A percentile compares a stretch with the other conserved stretches of the same genome.
These are phyloP conservation scores for Neospermospora avenae DNA, from an alignment of 2,329 filamentous ascomycete species.

Conservation along the genomic window DNA sequence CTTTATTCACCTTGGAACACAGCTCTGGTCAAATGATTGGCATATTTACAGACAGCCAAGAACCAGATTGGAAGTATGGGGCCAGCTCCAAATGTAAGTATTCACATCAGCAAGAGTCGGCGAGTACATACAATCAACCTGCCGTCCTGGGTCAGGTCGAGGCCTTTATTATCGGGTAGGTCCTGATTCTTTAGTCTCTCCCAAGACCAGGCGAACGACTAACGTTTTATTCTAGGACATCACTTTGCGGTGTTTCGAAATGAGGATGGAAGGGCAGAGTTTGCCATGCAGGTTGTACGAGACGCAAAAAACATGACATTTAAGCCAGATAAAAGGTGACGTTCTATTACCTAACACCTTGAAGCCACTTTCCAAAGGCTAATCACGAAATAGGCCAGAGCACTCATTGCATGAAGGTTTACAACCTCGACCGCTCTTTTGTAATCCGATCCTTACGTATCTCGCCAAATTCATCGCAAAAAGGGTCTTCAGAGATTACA, in stretches of 20 bases:
- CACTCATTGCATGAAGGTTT: slow-evolving; percentile 13
- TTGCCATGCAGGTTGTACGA: slow-evolving; percentile 13
- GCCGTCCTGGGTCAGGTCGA: slow-evolving; percentile 3
- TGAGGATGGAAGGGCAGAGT: slow-evolving; percentile 10
- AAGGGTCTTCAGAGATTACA: slow-evolving; percentile 10
- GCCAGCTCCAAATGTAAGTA: slow-evolving; percentile 6
- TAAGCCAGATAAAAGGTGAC: slow-evolving; percentile 13
- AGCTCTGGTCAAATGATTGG: slow-evolving; percentile 13
- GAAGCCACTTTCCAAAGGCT: slow-evolving; percentile 7
- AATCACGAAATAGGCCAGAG: slow-evolving; percentile 12
- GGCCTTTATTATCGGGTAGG: slow-evolving; percentile 15
- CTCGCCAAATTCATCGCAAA: slow-evolving; percentile 9
- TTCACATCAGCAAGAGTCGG: slow-evolving; percentile 10
- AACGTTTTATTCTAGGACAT: slow-evolving; percentile 6
- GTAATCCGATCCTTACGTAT: slow-evolving; percentile 11
- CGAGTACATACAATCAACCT: slow-evolving; percentile 13
- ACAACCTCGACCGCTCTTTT: slow-evolving; percentile 12
- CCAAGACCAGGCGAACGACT: not conserved
- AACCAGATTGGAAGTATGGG: slow-evolving; percentile 12
- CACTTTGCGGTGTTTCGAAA: slow-evolving; percentile 11
- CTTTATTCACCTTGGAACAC: slow-evolving; percentile 13
- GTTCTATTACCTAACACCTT: slow-evolving; percentile 7
- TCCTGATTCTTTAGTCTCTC: slow-evolving; percentile 7
- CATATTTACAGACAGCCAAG: slow-evolving; percentile 7
- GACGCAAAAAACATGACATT: slow-evolving; percentile 12